phyloP scores from a whole-genome alignment of 1,139 yeast genomes.

The Debaryomyces subglobosus region DNA sequence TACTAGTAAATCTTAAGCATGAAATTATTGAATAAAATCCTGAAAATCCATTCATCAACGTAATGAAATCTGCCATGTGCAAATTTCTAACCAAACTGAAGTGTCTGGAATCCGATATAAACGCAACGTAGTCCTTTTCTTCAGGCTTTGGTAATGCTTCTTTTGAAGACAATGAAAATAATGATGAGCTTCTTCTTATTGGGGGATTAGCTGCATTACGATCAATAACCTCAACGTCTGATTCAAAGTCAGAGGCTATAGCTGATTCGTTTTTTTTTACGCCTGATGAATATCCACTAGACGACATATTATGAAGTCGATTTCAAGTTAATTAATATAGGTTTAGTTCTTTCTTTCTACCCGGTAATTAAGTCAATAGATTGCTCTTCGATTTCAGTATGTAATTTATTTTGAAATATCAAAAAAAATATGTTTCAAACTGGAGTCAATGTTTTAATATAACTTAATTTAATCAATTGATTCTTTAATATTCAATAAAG shows the following conservation, averaged over 20 bases:
- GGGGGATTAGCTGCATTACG: conserved; percentile 27
- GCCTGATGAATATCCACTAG: conserved; percentile 13
- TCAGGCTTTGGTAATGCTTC: conserved; percentile 61
- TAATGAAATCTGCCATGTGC: conserved; percentile 95
- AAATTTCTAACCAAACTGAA: conserved; percentile 75
- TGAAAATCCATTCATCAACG: conserved; percentile 84
- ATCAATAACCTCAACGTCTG: conserved; percentile 33
- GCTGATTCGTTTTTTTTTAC: conserved; percentile 33
- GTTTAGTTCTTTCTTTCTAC: conserved; percentile 23
- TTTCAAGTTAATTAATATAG: background rate
- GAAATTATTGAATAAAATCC: conserved; percentile 91
- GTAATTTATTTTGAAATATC: background rate
- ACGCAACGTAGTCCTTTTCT: conserved; percentile 73
- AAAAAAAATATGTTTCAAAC: background rate
- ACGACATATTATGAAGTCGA: conserved; percentile 10
- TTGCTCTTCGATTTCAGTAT: background rate
- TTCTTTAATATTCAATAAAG: background rate
- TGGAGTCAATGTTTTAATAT: background rate
- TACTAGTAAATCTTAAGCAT: conserved; percentile 76
- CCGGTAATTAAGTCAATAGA: background rate
- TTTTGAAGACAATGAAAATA: conserved; percentile 45
- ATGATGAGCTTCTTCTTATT: conserved; percentile 47
- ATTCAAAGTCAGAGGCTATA: conserved; percentile 38
- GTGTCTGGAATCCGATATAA: conserved; percentile 79
- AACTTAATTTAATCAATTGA: background rate